A percentile compares a stretch with the other conserved stretches of the same genome.
Conservation (phyloP, 2,329 filamentous ascomycete genomes). For the Colletotrichum tropicicola region DNA sequence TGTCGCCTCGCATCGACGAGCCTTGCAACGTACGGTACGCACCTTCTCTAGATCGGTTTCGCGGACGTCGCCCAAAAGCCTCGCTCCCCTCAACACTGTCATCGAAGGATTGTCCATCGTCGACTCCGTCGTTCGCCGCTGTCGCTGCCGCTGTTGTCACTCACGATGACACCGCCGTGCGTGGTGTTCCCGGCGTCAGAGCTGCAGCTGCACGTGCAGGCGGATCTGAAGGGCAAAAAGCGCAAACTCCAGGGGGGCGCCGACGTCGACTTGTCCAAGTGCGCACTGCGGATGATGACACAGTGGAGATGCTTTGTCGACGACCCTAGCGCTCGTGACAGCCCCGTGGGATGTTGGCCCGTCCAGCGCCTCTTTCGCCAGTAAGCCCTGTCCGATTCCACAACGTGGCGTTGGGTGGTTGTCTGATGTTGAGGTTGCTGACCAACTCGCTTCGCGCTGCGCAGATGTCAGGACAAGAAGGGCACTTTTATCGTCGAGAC, state of each 20-base stretch:
- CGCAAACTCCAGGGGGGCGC: conserved; percentile 56
- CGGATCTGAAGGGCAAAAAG: conserved; percentile 56
- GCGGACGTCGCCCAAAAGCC: conserved; percentile 64
- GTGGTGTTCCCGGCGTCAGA: conserved; percentile 61
- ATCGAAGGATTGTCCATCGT: conserved; percentile 42
- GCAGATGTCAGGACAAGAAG: conserved; percentile 67
- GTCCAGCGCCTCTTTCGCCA: conserved; percentile 68
- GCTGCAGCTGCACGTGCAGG: conserved; percentile 59
- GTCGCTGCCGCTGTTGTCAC: too few relatives aligned
- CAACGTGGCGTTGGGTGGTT: neutral
- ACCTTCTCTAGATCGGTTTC: conserved; percentile 69
- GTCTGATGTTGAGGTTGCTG: neutral
- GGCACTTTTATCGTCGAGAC: conserved; percentile 70
- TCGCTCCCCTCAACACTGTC: conserved; percentile 54
- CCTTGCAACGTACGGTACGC: conserved; percentile 35
- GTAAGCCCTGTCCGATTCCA: conserved; percentile 49
- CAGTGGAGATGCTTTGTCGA: conserved; percentile 69
- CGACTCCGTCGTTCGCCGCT: neutral
- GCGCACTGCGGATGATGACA: conserved; percentile 65
- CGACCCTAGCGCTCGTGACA: conserved; percentile 53
- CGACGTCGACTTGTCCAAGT: conserved; percentile 61
- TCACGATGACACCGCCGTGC: conserved; percentile 67
- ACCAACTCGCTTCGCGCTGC: neutral
- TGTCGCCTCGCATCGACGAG: neutral
- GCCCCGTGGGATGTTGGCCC: conserved; percentile 63